Evolutionary conservation across 1,284 basidiomycete species (phyloP).

Genomic region (Trametes pubescens): DNA sequence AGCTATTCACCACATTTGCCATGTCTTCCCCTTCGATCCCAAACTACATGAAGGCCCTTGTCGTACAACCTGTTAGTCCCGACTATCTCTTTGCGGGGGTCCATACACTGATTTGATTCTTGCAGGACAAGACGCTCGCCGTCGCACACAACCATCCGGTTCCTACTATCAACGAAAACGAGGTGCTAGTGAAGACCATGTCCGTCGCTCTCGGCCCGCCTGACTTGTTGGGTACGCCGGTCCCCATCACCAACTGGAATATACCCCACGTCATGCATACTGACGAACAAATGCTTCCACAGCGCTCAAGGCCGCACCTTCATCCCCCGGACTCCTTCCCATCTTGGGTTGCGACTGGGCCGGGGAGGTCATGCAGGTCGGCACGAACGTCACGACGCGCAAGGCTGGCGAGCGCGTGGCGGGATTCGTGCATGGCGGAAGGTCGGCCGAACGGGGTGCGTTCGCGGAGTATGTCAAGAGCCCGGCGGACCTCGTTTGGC

Average conservation of each 20-base stretch:
- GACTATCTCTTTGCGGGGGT: no score
- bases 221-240: slow-evolving; percentile 32
- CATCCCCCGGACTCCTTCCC: not conserved
- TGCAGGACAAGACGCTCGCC: not conserved
- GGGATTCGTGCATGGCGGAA: slow-evolving; percentile 33
- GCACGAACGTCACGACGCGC: slow-evolving; percentile 31
- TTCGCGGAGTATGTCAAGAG: slow-evolving; percentile 51
- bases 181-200: slow-evolving; percentile 36
- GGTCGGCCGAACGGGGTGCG: slow-evolving; percentile 40
- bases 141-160: slow-evolving; percentile 19
- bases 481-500: slow-evolving; percentile 43
- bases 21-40: not conserved
- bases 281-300: not conserved
- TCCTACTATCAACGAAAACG: slow-evolving; percentile 27
- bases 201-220: slow-evolving; percentile 28
- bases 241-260: slow-evolving; percentile 19
- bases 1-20: not conserved
- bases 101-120: no score
- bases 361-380: slow-evolving; percentile 35
- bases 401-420: slow-evolving; percentile 38
- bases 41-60: not conserved
- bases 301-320: not conserved
- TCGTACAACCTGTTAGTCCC: not conserved
- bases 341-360: slow-evolving; percentile 37
- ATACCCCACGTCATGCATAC: not conserved